Conservation (phyloP, 2,329 filamentous ascomycete genomes). For the Diaporthe batatas region DNA sequence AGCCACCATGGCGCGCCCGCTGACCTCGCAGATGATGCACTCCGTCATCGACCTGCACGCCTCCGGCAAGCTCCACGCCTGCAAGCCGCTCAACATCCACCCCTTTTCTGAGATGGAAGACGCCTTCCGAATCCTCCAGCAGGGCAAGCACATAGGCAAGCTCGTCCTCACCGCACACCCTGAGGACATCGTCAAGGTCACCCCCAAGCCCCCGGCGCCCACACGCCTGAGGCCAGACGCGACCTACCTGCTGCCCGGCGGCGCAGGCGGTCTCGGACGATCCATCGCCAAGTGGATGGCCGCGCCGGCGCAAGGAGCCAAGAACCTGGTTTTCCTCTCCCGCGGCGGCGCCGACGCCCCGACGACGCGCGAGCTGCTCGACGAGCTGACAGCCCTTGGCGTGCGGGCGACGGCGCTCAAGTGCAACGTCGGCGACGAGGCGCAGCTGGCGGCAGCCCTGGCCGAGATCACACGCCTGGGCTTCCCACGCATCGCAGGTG, state of each 20-base stretch:
- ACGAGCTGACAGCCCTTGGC: conserved; percentile 45
- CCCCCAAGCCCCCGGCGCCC: conserved; percentile 27
- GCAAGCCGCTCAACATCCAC: conserved; percentile 37
- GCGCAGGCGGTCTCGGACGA: conserved; percentile 52
- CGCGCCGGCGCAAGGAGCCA: conserved; percentile 47
- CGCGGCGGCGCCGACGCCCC: conserved; percentile 46
- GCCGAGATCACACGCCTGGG: conserved; percentile 39
- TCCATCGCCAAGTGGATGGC: conserved; percentile 51
- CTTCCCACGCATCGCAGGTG: conserved; percentile 52
- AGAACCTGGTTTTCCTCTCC: conserved; percentile 50
- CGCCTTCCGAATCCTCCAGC: conserved; percentile 55
- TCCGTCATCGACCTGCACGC: conserved; percentile 35
- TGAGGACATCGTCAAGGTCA: conserved; percentile 45
- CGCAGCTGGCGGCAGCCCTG: conserved; percentile 48
- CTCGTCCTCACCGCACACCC: conserved; percentile 52
- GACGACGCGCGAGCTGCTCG: conserved; percentile 43
- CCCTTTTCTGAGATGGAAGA: conserved; percentile 47
- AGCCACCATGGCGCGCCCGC: conserved; percentile 25
- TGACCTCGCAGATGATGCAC: conserved; percentile 31
- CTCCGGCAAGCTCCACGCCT: conserved; percentile 31
- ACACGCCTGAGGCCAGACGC: conserved; percentile 45
- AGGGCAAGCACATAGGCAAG: conserved; percentile 48
- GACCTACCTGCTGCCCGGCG: conserved; percentile 52
- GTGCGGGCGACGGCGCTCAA: conserved; percentile 46
- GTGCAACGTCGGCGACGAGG: conserved; percentile 49